Base-by-base conservation (phyloP, 306 rosid genomes). In the Sophora flavescens region DNA sequence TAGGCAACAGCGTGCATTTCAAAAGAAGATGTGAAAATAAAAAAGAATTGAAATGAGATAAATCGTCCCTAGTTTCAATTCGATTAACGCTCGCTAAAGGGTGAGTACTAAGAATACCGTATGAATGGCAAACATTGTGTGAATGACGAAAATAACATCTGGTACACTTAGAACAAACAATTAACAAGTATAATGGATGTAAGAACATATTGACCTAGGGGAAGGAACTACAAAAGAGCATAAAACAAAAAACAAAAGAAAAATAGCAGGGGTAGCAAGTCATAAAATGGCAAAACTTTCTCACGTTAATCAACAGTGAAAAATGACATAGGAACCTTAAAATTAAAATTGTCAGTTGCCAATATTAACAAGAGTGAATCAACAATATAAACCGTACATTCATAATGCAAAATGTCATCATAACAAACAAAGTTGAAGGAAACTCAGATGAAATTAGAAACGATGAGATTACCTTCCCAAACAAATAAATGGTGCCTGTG, bases 401-500 rank as follows among this genome's bases (percentile, higher is more conserved):
- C 54, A 10, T 42, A 30, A 68, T 39, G 2, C 33, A 65, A 11
- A 22, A 26, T 9, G 9, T 41, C 10, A 12, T 63, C 8, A 63
- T 16, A 4, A 30, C 64, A 59, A 59, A 11, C 16, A 2, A 28
- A 3, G 38, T 8, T 33, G 48, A n/a, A 26, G 47, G 57, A 62
- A 41, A 71, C 36, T 58, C 14, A 64, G 39, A 69, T 4, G 0
- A 54, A 35, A 36, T 41, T 8, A 36, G 48, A 44, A 47, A 76
- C 2, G 14, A 17, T 4, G n/a, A 63, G 44, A 18, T 65, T 79
- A 95, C 99, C 99, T 95, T 95, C 75, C 99, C 99, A 80, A 95
- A 95, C 61, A 95, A 87, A 87, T 90, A 95, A 59, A 95, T 66
- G 41, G 74, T 90, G 32, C 97, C 99, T 87, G n/a, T 76, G 45